phyloP scores from a whole-genome alignment of 176 grass and related monocot genomes.

The Avena sativa region DNA sequence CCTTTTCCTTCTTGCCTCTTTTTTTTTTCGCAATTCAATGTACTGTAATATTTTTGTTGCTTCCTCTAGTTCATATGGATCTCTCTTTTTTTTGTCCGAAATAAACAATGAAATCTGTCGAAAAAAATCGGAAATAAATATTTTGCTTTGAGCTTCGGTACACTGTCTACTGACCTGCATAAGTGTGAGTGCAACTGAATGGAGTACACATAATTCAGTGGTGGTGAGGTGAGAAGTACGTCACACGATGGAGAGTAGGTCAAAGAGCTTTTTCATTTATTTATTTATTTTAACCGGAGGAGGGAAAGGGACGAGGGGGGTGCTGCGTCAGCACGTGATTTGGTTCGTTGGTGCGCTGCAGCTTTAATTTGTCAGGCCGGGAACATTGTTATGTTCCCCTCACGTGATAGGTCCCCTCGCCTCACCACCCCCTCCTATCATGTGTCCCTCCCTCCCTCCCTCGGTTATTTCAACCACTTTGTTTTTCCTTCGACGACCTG shows the following conservation, averaged over 20 bases:
- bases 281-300: neutral
- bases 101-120: conserved; percentile 39
- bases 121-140: neutral
- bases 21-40: neutral
- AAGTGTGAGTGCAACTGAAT: neutral
- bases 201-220: neutral
- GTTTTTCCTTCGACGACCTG: too few species aligned
- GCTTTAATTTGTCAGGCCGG: conserved; percentile 45
- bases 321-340: conserved; percentile 58
- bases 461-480: too few species aligned
- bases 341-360: conserved; percentile 51
- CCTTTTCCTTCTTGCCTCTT: conserved; percentile 40
- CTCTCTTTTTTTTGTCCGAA: conserved; percentile 35
- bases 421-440: neutral
- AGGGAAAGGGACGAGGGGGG: neutral
- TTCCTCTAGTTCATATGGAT: conserved; percentile 5
- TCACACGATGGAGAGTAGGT: neutral
- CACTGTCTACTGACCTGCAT: neutral
- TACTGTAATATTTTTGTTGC: conserved; percentile 3
- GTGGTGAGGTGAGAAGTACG: conserved; percentile 2
- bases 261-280: neutral
- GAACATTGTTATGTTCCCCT: conserved; percentile 39
- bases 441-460: too few species aligned
- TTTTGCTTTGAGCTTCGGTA: neutral
- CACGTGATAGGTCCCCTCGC: conserved; percentile 34